A percentile compares a stretch with the other conserved stretches of the same genome.
phyloP scores from a whole-genome alignment of 352 stramenopile genomes.

The Bremia lactucae region DNA sequence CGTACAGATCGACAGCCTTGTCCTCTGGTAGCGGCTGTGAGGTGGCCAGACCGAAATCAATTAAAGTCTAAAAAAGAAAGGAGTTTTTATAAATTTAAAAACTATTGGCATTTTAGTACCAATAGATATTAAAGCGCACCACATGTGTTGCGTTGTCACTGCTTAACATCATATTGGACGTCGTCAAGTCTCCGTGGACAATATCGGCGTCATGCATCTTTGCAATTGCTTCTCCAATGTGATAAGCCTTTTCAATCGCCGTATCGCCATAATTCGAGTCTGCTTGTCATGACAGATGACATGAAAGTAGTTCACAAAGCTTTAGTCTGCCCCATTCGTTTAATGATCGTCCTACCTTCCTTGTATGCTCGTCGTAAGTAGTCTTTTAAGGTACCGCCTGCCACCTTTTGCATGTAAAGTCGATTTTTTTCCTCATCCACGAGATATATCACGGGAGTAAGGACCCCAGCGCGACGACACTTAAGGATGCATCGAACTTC shows the following conservation, averaged over 20 bases:
- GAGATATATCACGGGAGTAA: slow-evolving; percentile 67
- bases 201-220: slow-evolving; percentile 89
- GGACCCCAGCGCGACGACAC: slow-evolving; percentile 56
- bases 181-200: slow-evolving; percentile 90
- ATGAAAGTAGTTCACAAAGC: neutral
- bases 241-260: slow-evolving; percentile 61
- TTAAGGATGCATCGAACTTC: slow-evolving; percentile 78
- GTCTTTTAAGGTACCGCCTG: slow-evolving; percentile 61
- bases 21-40: slow-evolving; percentile 81
- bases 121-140: too few relatives aligned
- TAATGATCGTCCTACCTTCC: slow-evolving; percentile 16
- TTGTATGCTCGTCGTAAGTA: slow-evolving; percentile 50
- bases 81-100: too few relatives aligned
- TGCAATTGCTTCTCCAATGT: slow-evolving; percentile 83
- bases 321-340: neutral
- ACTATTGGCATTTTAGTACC: too few relatives aligned
- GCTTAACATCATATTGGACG: slow-evolving; percentile 89
- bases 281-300: slow-evolving; percentile 5
- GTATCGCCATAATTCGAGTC: slow-evolving; percentile 37
- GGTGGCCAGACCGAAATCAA: slow-evolving; percentile 80
- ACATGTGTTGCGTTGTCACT: slow-evolving; percentile 51
- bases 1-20: slow-evolving; percentile 89
- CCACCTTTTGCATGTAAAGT: slow-evolving; percentile 61
- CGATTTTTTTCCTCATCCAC: slow-evolving; percentile 67
- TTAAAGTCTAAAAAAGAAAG: slow-evolving; percentile 77